Evolutionary conservation across 1,284 basidiomycete genomes (phyloP), one percentile per base, ranked within the genome.

Genomic region (Retiboletus flavoniger): DNA sequence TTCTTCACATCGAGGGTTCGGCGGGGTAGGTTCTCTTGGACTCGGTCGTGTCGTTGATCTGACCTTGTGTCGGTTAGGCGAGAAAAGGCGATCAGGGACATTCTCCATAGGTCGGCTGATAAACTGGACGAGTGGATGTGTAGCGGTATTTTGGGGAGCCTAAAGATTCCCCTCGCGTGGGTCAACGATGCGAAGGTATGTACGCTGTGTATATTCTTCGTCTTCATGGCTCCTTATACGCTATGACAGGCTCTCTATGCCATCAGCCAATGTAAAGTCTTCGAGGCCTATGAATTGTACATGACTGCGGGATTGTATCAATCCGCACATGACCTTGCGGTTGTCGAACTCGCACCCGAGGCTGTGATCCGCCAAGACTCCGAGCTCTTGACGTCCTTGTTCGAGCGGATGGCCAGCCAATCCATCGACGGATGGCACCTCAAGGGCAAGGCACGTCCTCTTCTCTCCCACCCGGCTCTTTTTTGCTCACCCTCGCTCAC

Each of bases 341-440:
- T 94, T 29, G 72, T 78, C 7, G 85, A 94, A 59, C 81, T 99
- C n/a, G 93, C 92, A 8, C 92, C 94, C 1, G 96, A 98, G 63
- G 92, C 90, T 0, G 78, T 98, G 50, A 78, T 98, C 42, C 80
- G 91, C 9, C 82, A 86, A 47, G 95, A 98, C 70, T 71, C 87
- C 8, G 80, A 78, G 2, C 74, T 96, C 8, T 74, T 98, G n/a
- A 76, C 77, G 34, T 78, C 78, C n/a, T 69, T 98, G 11, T 91
- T 98, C 62, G 75, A 75, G 43, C 79, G 79, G 2, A 86, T 98
- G 60, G 78, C 78, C 29, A 79, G 79, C 13, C 81, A 80, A 35
- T 71, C 78, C 14, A 82, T 94, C 2, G 81, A 82, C 29, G 84
- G 84, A 2, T 95, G 92, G 91, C 78, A 85, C 63, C 78, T 84